Base-by-base conservation (phyloP, 2,329 filamentous ascomycete genomes). In the Fusarium sororula region DNA sequence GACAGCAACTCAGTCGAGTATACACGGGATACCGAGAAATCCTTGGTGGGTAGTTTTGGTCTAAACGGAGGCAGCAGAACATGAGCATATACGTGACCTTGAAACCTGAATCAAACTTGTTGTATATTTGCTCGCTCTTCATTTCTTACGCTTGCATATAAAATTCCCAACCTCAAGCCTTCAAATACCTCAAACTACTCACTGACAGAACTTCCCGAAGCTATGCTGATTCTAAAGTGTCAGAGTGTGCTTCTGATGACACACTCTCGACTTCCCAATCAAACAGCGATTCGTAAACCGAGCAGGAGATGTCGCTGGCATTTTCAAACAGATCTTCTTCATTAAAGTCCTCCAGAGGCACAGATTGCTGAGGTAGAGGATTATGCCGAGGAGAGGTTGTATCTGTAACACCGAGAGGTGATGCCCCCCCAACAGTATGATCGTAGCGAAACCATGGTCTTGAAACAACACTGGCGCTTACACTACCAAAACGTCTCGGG, bases 51-150 rank as follows among this genome's bases (percentile, higher is more conserved):
- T 39, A 17, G 8, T 15, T 35, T n/a, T 26, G 20, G 15, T 26
- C 3, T 32, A n/a, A 20, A 17, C 2, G 26, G 37, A n/a, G 15
- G 42, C 11, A 17, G 28, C 30, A 22, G 38, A 28, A 22, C 26
- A 47, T 10, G 15, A n/a, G 24, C 30, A 24, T 39, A 20, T 20
- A 28, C 9, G 10, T n/a, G 26, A 30, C 39, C 9, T 17, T 12
- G 32, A 28, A 68, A n/a, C 28, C 15, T n/a, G 30, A 32, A 44
- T 24, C 38, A 54, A 54, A 32, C 24, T 47, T 58, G 15, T 28
- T 48, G 42, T 38, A 47, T 47, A 48, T 70, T 42, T 54, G 15
- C 28, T 55, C 67, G 59, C 67, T 70, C 9, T 70, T 38, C 17
- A 32, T 66, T 38, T 20, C n/a, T 59, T 50, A 48, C 47, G 58